Conservation (phyloP, 257 asterid genomes). For the Solanum medicagineum region DNA sequence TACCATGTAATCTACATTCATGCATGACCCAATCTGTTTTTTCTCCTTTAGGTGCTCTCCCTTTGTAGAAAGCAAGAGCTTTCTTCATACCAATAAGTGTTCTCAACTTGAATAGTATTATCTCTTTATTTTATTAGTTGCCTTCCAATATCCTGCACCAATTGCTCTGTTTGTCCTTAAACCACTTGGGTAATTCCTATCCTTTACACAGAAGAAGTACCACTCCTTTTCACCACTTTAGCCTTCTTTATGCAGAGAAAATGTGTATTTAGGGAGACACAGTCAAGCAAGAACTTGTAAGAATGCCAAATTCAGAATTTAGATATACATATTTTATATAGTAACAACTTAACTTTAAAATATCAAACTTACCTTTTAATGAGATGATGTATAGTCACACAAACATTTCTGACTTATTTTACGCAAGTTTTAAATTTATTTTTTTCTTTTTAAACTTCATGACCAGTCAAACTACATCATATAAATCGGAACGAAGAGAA, state of each 20-base stretch:
- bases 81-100: constrained; percentile 76
- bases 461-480: too few relatives aligned
- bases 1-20: constrained; percentile 65
- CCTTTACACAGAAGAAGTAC: constrained; percentile 77
- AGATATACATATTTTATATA: too few relatives aligned
- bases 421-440: too few relatives aligned
- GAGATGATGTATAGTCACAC: too few relatives aligned
- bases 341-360: too few relatives aligned
- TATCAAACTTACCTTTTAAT: too few relatives aligned
- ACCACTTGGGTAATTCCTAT: constrained; percentile 78
- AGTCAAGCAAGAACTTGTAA: neutral
- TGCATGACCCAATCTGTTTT: constrained; percentile 87
- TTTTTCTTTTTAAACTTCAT: too few relatives aligned
- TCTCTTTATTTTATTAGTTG: constrained; percentile 74
- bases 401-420: too few relatives aligned
- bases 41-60: constrained; percentile 56
- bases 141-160: constrained; percentile 81
- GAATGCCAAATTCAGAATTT: neutral
- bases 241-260: constrained; percentile 33
- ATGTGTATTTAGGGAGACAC: neutral
- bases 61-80: constrained; percentile 58
- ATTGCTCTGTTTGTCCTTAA: constrained; percentile 78
- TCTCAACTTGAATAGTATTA: constrained; percentile 55
- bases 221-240: constrained; percentile 76
- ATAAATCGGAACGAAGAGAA: too few relatives aligned